Percentiles rank a stretch among this genome's conserved stretches.
Evolutionary conservation across 495 filamentous ascomycete species (phyloP).

Genomic region (Opeltia flavorubescens): DNA sequence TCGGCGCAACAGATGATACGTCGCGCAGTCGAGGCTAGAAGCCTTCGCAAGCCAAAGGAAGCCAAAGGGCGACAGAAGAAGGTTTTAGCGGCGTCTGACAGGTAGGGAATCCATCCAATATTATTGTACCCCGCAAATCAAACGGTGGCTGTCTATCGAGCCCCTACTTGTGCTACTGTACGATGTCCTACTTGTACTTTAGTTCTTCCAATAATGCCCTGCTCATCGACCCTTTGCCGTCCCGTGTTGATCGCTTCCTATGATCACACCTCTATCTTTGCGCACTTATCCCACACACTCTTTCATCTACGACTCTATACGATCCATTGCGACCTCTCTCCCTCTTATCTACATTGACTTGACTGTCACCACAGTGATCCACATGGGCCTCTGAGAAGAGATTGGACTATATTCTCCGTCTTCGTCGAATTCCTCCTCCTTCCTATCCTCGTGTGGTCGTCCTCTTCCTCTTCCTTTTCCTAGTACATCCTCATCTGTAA

Average conservation of each 20-base stretch:
- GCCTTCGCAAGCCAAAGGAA: no score
- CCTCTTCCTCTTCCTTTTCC: no score
- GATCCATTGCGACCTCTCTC: background rate
- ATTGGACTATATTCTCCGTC: slow-evolving; percentile 1
- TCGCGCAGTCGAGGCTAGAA: background rate
- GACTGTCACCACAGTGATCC: background rate
- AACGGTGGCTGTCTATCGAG: background rate
- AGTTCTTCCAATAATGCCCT: no score
- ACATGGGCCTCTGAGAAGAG: background rate
- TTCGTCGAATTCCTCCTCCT: background rate
- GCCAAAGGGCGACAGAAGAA: background rate
- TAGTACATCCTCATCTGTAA: no score
- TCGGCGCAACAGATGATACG: slow-evolving; percentile 1
- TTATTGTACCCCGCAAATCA: slow-evolving; percentile 2
- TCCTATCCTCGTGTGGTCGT: no score
- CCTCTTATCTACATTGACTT: background rate
- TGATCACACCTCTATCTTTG: background rate
- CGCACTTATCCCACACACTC: background rate
- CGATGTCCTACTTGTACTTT: no score
- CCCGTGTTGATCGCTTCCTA: background rate
- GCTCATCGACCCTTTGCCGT: background rate
- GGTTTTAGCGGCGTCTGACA: slow-evolving; percentile 1
- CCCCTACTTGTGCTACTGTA: no score
- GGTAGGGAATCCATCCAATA: background rate
- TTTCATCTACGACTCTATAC: background rate